These are phyloP conservation scores for Halophytophthora polymorphica DNA, from an alignment of 352 stramenopile species.

Conservation along the genomic window DNA sequence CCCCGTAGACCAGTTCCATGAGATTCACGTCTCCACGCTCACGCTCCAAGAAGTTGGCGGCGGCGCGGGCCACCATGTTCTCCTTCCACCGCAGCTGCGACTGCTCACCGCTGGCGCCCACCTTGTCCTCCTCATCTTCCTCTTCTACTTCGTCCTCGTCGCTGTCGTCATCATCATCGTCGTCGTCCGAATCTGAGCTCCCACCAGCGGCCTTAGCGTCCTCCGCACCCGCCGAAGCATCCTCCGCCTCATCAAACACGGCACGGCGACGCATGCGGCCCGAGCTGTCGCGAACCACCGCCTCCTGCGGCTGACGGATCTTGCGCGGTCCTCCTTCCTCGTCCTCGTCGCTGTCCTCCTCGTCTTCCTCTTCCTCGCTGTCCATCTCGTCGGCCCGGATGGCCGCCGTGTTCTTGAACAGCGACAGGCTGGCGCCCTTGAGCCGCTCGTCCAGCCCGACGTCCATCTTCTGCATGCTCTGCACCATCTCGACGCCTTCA, in stretches of 20 bases:
- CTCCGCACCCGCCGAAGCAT: too few species aligned
- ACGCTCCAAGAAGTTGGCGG: slow-evolving; percentile 82
- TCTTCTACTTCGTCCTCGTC: slow-evolving; percentile 38
- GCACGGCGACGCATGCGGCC: slow-evolving; percentile 75
- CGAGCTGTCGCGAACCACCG: slow-evolving; percentile 60
- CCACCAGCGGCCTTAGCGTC: slow-evolving; percentile 13
- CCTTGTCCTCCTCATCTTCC: slow-evolving; percentile 47
- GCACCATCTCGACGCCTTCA: slow-evolving; percentile 93
- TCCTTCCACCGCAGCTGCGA: slow-evolving; percentile 86
- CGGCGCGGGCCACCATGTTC: slow-evolving; percentile 80
- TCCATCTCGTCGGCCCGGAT: slow-evolving; percentile 82
- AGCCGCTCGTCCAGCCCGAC: slow-evolving; percentile 94
- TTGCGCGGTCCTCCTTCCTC: slow-evolving; percentile 39
- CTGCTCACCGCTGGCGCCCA: slow-evolving; percentile 45
- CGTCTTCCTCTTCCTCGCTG: slow-evolving; percentile 52
- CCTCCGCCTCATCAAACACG: slow-evolving; percentile 77
- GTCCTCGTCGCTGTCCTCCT: slow-evolving; percentile 47
- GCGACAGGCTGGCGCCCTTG: slow-evolving; percentile 88
- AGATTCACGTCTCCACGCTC: slow-evolving; percentile 83
- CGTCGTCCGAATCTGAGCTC: slow-evolving; percentile 27
- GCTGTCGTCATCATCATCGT: slow-evolving; percentile 37
- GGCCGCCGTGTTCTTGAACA: slow-evolving; percentile 94
- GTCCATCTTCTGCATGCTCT: slow-evolving; percentile 91
- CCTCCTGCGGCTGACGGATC: slow-evolving; percentile 62
- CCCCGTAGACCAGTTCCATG: slow-evolving; percentile 91